phyloP scores from a whole-genome alignment of 1,139 yeast species.

The Geotrichum siamense region DNA sequence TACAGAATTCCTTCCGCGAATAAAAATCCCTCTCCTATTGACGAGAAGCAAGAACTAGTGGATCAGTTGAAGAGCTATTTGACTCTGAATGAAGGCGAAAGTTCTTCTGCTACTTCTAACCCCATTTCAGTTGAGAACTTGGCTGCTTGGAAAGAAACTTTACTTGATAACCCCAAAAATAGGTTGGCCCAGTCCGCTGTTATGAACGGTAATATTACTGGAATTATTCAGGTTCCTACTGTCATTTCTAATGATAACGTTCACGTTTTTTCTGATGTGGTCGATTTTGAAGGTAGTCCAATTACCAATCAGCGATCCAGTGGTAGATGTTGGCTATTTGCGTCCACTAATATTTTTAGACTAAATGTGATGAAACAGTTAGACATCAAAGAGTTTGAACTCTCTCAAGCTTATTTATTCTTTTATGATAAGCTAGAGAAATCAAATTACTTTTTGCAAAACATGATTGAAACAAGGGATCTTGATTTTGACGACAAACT shows the following conservation, averaged over 20 bases:
- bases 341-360: slow-evolving; percentile 55
- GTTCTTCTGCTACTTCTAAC: slow-evolving; percentile 20
- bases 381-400: slow-evolving; percentile 48
- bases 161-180: slow-evolving; percentile 49
- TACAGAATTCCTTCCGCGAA: background rate
- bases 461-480: slow-evolving; percentile 48
- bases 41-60: slow-evolving; percentile 17
- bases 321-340: slow-evolving; percentile 67
- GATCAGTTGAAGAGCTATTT: slow-evolving; percentile 23
- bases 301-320: slow-evolving; percentile 52
- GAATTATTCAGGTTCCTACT: slow-evolving; percentile 39
- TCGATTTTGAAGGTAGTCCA: slow-evolving; percentile 49
- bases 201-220: slow-evolving; percentile 44
- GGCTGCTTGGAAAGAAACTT: slow-evolving; percentile 45
- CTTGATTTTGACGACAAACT: slow-evolving; percentile 51
- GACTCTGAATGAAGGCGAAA: slow-evolving; percentile 13
- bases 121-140: slow-evolving; percentile 39
- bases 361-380: slow-evolving; percentile 48
- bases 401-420: slow-evolving; percentile 51
- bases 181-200: slow-evolving; percentile 53
- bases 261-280: slow-evolving; percentile 48
- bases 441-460: slow-evolving; percentile 54
- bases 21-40: background rate
- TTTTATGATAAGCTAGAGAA: slow-evolving; percentile 54
- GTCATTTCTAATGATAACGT: slow-evolving; percentile 37